phyloP scores from a whole-genome alignment of 352 stramenopile species.

The Aphanomyces stellatus region DNA sequence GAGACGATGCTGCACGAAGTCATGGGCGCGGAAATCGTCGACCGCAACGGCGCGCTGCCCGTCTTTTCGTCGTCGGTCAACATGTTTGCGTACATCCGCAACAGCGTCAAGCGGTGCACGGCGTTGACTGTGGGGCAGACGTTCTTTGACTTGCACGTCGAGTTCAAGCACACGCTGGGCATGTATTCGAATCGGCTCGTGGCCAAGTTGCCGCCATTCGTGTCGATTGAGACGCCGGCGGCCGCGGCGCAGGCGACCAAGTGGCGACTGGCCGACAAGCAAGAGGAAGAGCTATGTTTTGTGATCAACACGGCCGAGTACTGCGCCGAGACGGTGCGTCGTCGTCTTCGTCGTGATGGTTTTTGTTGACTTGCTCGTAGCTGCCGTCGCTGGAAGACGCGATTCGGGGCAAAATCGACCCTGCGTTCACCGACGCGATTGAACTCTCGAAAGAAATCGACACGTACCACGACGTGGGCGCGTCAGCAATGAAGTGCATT shows the following conservation, averaged over 20 bases:
- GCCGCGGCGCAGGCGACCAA: constrained; percentile 20
- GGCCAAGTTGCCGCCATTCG: constrained; percentile 47
- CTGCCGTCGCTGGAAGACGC: constrained; percentile 93
- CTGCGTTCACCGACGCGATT: constrained; percentile 87
- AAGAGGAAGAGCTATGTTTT: constrained; percentile 94
- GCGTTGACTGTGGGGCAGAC: constrained; percentile 95
- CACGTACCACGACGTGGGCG: constrained; percentile 92
- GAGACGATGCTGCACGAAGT: constrained; percentile 87
- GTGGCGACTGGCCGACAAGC: constrained; percentile 74
- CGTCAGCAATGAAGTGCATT: constrained; percentile 92
- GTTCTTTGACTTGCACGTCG: constrained; percentile 94
- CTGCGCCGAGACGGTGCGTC: constrained; percentile 90
- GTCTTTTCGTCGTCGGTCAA: constrained; percentile 96
- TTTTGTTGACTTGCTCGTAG: background rate
- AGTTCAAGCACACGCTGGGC: constrained; percentile 84
- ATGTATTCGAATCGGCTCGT: constrained; percentile 73
- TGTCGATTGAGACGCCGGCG: constrained; percentile 8
- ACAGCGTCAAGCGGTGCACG: constrained; percentile 95
- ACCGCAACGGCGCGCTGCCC: constrained; percentile 90
- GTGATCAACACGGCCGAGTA: constrained; percentile 99
- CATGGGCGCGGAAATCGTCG: constrained; percentile 88
- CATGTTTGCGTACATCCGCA: constrained; percentile 99
- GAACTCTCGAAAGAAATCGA: constrained; percentile 92
- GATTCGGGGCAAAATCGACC: constrained; percentile 93
- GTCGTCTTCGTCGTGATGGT: background rate